Evolutionary conservation across 495 filamentous ascomycete genomes (phyloP).

Genomic region (Pyrenopolyporus hunteri): DNA sequence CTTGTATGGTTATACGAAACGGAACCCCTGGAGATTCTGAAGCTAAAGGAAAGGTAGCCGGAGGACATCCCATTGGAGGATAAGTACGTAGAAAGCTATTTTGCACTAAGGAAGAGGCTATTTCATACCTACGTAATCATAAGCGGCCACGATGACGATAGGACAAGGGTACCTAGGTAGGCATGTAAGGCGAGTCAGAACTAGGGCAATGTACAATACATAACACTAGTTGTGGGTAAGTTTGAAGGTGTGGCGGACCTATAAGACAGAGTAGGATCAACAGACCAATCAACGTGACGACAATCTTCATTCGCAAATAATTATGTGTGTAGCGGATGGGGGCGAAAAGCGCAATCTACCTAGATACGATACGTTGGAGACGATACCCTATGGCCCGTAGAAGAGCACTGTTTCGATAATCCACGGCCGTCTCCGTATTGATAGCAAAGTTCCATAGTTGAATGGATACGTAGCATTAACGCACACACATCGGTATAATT

Average conservation of each 20-base stretch:
- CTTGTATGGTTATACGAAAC: slow-evolving; percentile 6
- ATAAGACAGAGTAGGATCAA: slow-evolving; percentile 7
- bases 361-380: not conserved
- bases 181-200: too few relatives aligned
- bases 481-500: slow-evolving; percentile 20
- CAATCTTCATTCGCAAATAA: not conserved
- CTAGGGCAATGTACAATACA: too few relatives aligned
- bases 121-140: slow-evolving; percentile 8
- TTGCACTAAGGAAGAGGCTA: slow-evolving; percentile 7
- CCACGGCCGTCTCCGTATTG: not conserved
- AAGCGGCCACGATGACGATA: slow-evolving; percentile 3
- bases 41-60: not conserved
- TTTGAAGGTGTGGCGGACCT: slow-evolving; percentile 27
- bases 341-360: not conserved
- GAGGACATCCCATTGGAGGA: not conserved
- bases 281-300: slow-evolving; percentile 18
- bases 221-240: slow-evolving; percentile 19
- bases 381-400: not conserved
- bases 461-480: slow-evolving; percentile 14
- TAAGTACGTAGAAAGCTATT: not conserved
- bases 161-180: too few relatives aligned
- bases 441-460: not conserved
- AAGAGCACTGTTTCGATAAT: not conserved
- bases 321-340: not conserved
- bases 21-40: not conserved